These are phyloP conservation scores for Pichia sp. DNA, from an alignment of 1,139 yeast genomes.

Conservation along the genomic window DNA sequence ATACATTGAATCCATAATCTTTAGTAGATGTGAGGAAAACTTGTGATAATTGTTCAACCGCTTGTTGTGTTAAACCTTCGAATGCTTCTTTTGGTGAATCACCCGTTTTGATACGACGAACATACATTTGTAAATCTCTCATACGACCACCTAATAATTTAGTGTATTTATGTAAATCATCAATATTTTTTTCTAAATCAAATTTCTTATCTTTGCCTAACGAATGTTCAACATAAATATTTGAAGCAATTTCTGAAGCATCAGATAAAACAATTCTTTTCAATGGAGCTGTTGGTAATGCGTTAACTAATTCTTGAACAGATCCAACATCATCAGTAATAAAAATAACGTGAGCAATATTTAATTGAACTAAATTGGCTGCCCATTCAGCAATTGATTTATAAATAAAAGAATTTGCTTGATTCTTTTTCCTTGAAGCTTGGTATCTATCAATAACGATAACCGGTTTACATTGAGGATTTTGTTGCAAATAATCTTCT, in stretches of 20 bases:
- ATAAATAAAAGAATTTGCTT: slow-evolving; percentile 62
- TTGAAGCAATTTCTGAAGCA: slow-evolving; percentile 69
- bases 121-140: slow-evolving; percentile 87
- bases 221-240: slow-evolving; percentile 62
- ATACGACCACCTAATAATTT: slow-evolving; percentile 89
- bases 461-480: slow-evolving; percentile 84
- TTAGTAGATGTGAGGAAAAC: slow-evolving; percentile 44
- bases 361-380: slow-evolving; percentile 63
- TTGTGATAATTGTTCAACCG: slow-evolving; percentile 84
- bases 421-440: slow-evolving; percentile 45
- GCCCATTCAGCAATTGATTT: slow-evolving; percentile 87
- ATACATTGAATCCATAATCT: slow-evolving; percentile 51
- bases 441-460: slow-evolving; percentile 73
- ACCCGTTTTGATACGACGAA: slow-evolving; percentile 81
- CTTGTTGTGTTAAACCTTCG: slow-evolving; percentile 71
- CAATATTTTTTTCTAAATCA: slow-evolving; percentile 17
- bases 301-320: slow-evolving; percentile 56
- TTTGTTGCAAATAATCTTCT: slow-evolving; percentile 77
- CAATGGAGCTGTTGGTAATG: slow-evolving; percentile 84
- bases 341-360: slow-evolving; percentile 83
- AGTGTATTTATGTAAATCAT: slow-evolving; percentile 47
- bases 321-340: slow-evolving; percentile 83
- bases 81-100: slow-evolving; percentile 75
- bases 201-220: slow-evolving; percentile 29
- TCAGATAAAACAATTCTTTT: slow-evolving; percentile 71